Conservation (phyloP, 2,329 filamentous ascomycete genomes). For the Neonectria magnoliae region DNA sequence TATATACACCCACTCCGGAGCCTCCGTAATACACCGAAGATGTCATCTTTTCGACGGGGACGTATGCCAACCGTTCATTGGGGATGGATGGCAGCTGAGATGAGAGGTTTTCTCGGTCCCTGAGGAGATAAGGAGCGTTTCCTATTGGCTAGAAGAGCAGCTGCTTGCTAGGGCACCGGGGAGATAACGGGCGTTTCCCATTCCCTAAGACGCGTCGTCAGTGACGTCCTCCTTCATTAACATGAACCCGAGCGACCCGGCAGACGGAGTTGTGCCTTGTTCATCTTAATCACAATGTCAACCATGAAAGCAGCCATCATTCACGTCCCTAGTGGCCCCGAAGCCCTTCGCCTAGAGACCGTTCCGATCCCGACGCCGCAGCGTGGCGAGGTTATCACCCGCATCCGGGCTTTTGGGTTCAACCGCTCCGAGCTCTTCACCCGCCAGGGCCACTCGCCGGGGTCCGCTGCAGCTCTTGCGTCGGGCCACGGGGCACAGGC, state of each 20-base stretch:
- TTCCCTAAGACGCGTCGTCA: too few relatives aligned
- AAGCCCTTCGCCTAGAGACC: not conserved
- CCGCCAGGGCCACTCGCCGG: slow-evolving; percentile 4
- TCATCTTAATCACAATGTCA: too few relatives aligned
- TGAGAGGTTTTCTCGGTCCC: not conserved
- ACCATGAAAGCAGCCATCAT: not conserved
- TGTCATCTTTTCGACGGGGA: not conserved
- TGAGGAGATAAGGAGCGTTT: not conserved
- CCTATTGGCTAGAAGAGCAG: not conserved
- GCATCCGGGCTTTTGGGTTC: slow-evolving; percentile 5
- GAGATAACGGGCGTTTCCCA: too few relatives aligned
- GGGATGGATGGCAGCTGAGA: not conserved
- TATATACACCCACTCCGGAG: not conserved
- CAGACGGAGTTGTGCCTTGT: too few relatives aligned
- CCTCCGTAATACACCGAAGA: too few relatives aligned
- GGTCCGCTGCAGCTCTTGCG: not conserved
- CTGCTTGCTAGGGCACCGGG: too few relatives aligned
- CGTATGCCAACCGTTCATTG: not conserved
- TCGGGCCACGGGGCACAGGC: not conserved
- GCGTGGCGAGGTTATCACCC: slow-evolving; percentile 3
- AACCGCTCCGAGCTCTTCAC: slow-evolving; percentile 16
- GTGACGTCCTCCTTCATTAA: too few relatives aligned
- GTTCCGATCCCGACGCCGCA: not conserved
- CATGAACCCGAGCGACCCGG: too few relatives aligned
- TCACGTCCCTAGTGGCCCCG: not conserved